phyloP scores from a whole-genome alignment of 2,329 filamentous ascomycete species.

The Ceratocystis colombiana region DNA sequence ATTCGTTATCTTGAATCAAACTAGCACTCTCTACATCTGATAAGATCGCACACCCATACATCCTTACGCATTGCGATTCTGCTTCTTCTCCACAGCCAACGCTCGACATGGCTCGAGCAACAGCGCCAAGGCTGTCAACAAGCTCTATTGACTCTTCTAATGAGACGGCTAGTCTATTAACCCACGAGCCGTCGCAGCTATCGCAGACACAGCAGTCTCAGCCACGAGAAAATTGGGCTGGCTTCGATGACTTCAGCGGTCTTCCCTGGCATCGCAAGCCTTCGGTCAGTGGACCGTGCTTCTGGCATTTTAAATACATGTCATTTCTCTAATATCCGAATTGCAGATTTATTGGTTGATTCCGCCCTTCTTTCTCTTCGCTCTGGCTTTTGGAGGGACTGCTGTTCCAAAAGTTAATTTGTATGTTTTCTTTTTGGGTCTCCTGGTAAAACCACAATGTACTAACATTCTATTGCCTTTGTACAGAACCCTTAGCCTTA shows the following conservation, averaged over 20 bases:
- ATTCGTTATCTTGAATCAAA: not conserved
- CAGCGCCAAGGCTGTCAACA: not conserved
- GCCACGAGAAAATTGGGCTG: slow-evolving; percentile 37
- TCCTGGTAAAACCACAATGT: not conserved
- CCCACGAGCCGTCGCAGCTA: not conserved
- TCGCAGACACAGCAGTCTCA: not conserved
- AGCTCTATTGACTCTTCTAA: not conserved
- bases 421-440: slow-evolving; percentile 33
- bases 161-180: slow-evolving; percentile 14
- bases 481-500: slow-evolving; percentile 40
- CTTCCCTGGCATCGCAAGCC: slow-evolving; percentile 54
- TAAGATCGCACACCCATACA: not conserved
- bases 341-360: slow-evolving; percentile 71
- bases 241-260: slow-evolving; percentile 47
- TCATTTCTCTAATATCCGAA: slow-evolving; percentile 3
- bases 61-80: too few relatives aligned
- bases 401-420: slow-evolving; percentile 81
- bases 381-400: slow-evolving; percentile 74
- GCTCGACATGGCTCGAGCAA: not conserved
- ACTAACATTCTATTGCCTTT: not conserved
- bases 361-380: slow-evolving; percentile 68
- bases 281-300: slow-evolving; percentile 39
- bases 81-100: not conserved
- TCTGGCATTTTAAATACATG: not conserved
- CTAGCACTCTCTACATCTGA: not conserved